Evolutionary conservation across 495 filamentous ascomycete genomes (phyloP).

Genomic region (Xylaria acuta): DNA sequence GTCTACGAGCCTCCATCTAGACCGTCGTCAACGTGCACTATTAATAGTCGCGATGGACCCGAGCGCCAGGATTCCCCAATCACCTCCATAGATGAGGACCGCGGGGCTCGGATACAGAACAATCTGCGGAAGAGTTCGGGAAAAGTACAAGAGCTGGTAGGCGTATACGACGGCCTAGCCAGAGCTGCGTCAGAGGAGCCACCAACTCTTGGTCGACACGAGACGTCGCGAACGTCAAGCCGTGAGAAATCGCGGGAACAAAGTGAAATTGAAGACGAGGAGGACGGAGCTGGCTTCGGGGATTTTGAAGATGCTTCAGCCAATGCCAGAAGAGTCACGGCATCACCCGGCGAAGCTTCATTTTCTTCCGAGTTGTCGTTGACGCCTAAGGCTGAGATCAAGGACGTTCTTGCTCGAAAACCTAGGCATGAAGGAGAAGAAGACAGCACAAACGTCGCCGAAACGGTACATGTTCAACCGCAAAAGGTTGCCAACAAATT

Average conservation of each 20-base stretch:
- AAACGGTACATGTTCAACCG: constrained; percentile 15
- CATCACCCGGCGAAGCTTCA: neutral
- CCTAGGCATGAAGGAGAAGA: neutral
- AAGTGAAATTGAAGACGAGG: constrained; percentile 12
- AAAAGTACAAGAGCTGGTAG: constrained; percentile 56
- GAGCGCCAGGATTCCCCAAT: constrained; percentile 55
- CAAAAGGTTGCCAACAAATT: constrained; percentile 37
- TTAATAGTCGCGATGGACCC: constrained; percentile 48
- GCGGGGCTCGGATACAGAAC: constrained; percentile 37
- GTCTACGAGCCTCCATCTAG: constrained; percentile 40
- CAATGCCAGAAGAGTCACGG: neutral
- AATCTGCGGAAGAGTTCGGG: constrained; percentile 40
- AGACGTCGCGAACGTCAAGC: constrained; percentile 21
- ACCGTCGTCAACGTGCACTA: constrained; percentile 49
- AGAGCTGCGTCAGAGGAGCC: constrained; percentile 44
- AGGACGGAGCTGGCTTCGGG: constrained; percentile 53
- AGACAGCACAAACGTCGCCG: neutral
- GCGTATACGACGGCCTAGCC: constrained; percentile 54
- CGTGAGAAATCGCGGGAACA: constrained; percentile 26
- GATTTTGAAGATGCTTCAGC: constrained; percentile 57
- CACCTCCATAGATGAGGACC: constrained; percentile 62
- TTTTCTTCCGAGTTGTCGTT: constrained; percentile 23
- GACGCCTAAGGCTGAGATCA: constrained; percentile 26
- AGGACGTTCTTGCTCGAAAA: constrained; percentile 7
- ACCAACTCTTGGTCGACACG: constrained; percentile 28